Conservation (phyloP, 75 land plant genomes). For the Pinus albicaulis region DNA sequence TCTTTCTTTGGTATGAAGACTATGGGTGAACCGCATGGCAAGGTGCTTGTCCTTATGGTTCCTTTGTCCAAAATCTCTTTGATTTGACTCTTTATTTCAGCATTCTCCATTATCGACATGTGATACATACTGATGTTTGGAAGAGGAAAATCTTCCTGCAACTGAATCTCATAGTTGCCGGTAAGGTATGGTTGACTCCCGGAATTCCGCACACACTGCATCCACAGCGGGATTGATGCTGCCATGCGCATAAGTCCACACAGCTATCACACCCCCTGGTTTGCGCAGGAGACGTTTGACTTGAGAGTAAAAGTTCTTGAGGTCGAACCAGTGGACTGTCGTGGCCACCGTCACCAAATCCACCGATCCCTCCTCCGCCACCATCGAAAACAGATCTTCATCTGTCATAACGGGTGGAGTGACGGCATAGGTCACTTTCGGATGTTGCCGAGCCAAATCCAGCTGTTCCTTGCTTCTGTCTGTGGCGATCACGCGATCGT, state of each 20-base stretch:
- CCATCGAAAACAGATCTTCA: neutral
- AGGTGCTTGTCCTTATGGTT: no score
- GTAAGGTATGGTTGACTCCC: no score
- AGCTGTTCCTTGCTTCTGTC: slow-evolving; percentile 26
- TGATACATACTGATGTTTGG: no score
- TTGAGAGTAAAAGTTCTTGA: slow-evolving; percentile 24
- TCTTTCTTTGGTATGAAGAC: no score
- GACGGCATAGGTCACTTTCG: slow-evolving; percentile 14
- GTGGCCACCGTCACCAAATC: slow-evolving; percentile 33
- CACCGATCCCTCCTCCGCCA: slow-evolving; percentile 20
- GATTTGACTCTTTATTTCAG: no score
- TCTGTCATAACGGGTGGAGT: neutral
- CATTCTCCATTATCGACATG: no score
- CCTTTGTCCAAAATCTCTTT: no score
- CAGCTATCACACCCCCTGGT: slow-evolving; percentile 23
- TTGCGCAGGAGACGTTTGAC: slow-evolving; percentile 20
- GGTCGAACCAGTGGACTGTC: slow-evolving; percentile 44
- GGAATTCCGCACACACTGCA: no score
- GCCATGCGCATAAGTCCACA: slow-evolving; percentile 18
- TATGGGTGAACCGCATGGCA: no score
- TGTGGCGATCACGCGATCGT: slow-evolving; percentile 29
- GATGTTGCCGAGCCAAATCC: slow-evolving; percentile 11
- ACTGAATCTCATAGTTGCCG: no score
- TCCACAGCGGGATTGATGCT: no score
- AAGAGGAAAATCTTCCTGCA: no score